Evolutionary conservation across 345 rosid species (phyloP), one percentile per base, ranked within the genome.

Genomic region (Bretschneidera sinensis): DNA sequence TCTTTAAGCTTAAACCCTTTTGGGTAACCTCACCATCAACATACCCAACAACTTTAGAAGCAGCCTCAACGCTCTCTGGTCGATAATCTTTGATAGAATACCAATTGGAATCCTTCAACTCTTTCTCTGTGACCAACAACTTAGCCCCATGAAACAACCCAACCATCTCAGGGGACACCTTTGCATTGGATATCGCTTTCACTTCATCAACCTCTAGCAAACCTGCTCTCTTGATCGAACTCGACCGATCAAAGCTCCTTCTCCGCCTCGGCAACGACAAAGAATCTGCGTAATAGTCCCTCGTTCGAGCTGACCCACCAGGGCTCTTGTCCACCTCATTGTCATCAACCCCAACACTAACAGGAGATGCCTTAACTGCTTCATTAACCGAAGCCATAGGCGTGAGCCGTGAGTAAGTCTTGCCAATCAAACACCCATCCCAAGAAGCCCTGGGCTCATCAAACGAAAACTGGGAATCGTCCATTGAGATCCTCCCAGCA

Each of bases 391-490:
- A 69, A 31, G 82, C 79, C 72, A 79, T 54, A 13, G 85, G 73
- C n/a, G 71, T 51, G 20, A 71, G 67, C 78, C 74, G 72, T n/a
- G 78, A 79, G 62, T 78, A 74, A 5, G 74, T 61, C 62, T 78
- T 85, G 0, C 86, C 96, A 21, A 80, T 75, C 76, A 85, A 72
- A 25, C 72, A 76, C 8, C 97, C 94, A 48, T 92, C 94, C 86
- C 90, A 84, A 16, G 94, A 92, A 66, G 86, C 87, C 67, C 91
- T 79, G 33, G 96, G 97, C 58, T 82, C 84, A 55, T 86, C 94
- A 19, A 88, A 77, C 18, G 85, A 88, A 57, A 71, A 64, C 57
- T 82, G 69, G 25, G 74, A 70, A 63, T 76, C 91, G 33, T 84
- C 88, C 22, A 78, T 66, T 2, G 83, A 76, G 15, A 78, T 53